Base-by-base conservation (phyloP, 768 basidiomycete genomes). In the Pleurotus tuoliensis region DNA sequence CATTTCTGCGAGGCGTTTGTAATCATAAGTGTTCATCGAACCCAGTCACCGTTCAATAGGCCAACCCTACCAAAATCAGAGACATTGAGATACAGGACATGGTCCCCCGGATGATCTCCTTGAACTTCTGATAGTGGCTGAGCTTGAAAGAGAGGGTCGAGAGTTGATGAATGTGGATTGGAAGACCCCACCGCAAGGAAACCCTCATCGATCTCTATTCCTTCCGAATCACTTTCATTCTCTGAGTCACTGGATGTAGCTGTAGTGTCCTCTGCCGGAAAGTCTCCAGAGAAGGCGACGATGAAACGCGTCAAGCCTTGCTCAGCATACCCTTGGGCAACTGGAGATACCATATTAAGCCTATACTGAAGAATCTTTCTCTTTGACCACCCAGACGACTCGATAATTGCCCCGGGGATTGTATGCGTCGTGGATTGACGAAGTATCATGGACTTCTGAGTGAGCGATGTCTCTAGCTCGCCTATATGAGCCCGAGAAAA, bases 41-140 rank as follows among this genome's bases (percentile, higher is more conserved):
- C 92, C 92, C 92, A 94, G 64, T 92, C 91, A 30, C 86, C 86
- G 59, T 82, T 80, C 49, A 90, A 74, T 5, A 86, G 66, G 12
- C 92, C 90, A 41, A 90, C 71, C 52, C 74, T 79, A 39, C 81
- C 78, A 13, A 94, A 73, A 57, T 88, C 84, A n/a, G 74, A 64
- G 2, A 87, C 83, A 30, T 79, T 77, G 34, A 89, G 61, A 66
- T 86, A 90, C 0, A 91, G 61, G 3, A 86, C 80, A 49, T 87
- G 78, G 53, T 87, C 83, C 37, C 76, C 62, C 8, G 65, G 48
- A 27, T 53, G 12, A 1, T 41, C 13, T 25, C 76, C 71, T 11
- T 74, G 61, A 2, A 73, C 72, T 2, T 60, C 58, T 30, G 63
- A 57, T 39, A 83, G 64, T 8, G 74, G 61, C 61, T 59, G 22